Base-by-base conservation (phyloP, 176 grass and related monocot species). In the Guadua angustifolia region DNA sequence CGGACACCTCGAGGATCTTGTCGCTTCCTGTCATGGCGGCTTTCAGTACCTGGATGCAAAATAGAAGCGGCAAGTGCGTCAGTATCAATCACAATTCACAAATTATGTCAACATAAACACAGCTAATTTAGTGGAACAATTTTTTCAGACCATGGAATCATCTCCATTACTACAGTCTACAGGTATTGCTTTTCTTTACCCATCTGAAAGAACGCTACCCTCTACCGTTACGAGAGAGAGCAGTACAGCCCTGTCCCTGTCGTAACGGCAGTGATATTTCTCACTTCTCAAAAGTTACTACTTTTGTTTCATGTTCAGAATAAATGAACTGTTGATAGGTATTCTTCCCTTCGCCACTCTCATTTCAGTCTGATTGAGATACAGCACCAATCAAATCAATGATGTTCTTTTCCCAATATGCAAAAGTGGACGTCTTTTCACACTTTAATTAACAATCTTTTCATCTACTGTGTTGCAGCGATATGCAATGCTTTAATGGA, bases 1-100 rank as follows among this genome's bases (percentile, higher is more conserved):
- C 70, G 35, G 87, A 85, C 13, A 88, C 82, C 40, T 95, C 90
- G 14, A 92, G 85, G 32, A 86, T 36, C 76, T 90, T 88, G 13
- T 81, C 82, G 18, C 9, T 75, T 47, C 77, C 81, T 10, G 51
- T 70, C 80, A 89, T 92, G 49, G 86, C 92, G 76, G 88, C 83
- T 33, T 46, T 73, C 55, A 95, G 46, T 35, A 85, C 92, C 91
- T 93, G 44, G 32, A 69, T 33, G 16, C 24, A 22, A 62, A 13
- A 44, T 10, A 9, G 42, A 44, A 44, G 9, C 9, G 26, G 0
- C 22, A 15, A 15, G 4, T 16, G 0, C 24, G 21, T 11, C 51
- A 58, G 6, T 35, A 10, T 4, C 73, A 75, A 56, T 14, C 74
- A 17, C 21, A 77, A 59, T 21, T 16, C 74, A 17, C 21, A 77